These are phyloP conservation scores for Leccinum ponderosum DNA, from an alignment of 1,284 basidiomycete genomes.

Conservation along the genomic window DNA sequence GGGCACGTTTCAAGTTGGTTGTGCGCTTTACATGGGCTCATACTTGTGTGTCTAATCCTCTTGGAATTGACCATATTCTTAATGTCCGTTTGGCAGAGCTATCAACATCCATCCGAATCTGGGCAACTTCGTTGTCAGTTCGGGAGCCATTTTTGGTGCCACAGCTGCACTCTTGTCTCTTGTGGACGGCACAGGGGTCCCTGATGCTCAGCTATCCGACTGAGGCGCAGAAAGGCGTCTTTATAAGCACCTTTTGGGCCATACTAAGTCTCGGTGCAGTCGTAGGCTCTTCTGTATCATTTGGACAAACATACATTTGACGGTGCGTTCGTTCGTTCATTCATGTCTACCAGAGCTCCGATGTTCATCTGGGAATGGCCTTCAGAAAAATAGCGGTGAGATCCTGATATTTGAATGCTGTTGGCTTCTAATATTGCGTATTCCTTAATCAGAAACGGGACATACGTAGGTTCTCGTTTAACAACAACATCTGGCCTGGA, in stretches of 20 bases:
- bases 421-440: background rate
- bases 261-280: conserved; percentile 68
- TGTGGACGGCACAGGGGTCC: conserved; percentile 60
- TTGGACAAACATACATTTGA: conserved; percentile 48
- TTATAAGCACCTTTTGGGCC: conserved; percentile 66
- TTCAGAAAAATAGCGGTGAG: conserved; percentile 19
- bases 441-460: conserved; percentile 30
- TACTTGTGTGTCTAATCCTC: conserved; percentile 38
- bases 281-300: conserved; percentile 57
- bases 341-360: background rate
- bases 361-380: background rate
- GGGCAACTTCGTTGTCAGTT: conserved; percentile 49
- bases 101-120: conserved; percentile 44
- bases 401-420: background rate
- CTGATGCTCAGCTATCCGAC: conserved; percentile 65
- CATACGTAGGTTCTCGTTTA: conserved; percentile 25
- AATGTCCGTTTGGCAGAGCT: conserved; percentile 27
- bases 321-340: conserved; percentile 13
- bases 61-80: background rate
- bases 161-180: conserved; percentile 57
- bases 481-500: background rate
- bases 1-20: conserved; percentile 50
- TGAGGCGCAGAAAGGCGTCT: conserved; percentile 56
- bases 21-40: conserved; percentile 53
- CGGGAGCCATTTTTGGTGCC: conserved; percentile 60